Base-by-base conservation (phyloP, 2,329 filamentous ascomycete species). In the Tolypocladium nubicola region DNA sequence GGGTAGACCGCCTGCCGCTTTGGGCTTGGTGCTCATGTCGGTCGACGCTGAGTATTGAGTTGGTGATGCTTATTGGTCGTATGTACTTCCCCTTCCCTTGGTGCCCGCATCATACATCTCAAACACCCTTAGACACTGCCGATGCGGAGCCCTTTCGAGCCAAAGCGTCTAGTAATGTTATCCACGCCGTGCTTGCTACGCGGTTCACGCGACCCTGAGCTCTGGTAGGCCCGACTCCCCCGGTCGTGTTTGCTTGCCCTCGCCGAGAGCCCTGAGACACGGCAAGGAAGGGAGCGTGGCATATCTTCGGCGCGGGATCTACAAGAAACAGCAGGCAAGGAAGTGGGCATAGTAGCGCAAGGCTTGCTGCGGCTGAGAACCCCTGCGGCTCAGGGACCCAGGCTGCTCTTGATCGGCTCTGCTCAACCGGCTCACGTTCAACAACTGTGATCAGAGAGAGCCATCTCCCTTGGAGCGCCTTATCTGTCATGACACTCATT, bases 1-100 rank as follows among this genome's bases (percentile, higher is more conserved):
- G 16, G 13, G 23, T 26, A 54, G 60, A 68, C 67, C 67, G 67
- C 67, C 64, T 68, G 60, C 66, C 56, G 1, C 0, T 54, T 65
- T 55, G 16, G 11, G 52, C 37, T 2, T 6, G 30, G 9, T 30
- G 43, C 23, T 8, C n/a, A 14, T 8, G 10, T 23, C 21, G 26
- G 3, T 26, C 23, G 23, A 26, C 23, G 23, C 23, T 26, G 23
- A 26, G 23, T 2, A 2, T 26, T 26, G 23, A 26, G 23, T 26
- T 26, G 23, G 23, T 26, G 23, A 26, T 26, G 23, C 23, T 26
- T 26, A 26, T 26, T 26, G 23, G 23, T 26, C 23, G 23, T 26
- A 26, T 26, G 3, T 26, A 30, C 26, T 30, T 30, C 6, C 26
- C 6, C 26, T 30, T 5, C 43, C 10, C 11, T 4, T 5, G 14